Percentiles rank a stretch among this genome's conserved stretches.
Evolutionary conservation across 2,329 filamentous ascomycete genomes (phyloP).

Genomic region (Diaporthe longicolla): DNA sequence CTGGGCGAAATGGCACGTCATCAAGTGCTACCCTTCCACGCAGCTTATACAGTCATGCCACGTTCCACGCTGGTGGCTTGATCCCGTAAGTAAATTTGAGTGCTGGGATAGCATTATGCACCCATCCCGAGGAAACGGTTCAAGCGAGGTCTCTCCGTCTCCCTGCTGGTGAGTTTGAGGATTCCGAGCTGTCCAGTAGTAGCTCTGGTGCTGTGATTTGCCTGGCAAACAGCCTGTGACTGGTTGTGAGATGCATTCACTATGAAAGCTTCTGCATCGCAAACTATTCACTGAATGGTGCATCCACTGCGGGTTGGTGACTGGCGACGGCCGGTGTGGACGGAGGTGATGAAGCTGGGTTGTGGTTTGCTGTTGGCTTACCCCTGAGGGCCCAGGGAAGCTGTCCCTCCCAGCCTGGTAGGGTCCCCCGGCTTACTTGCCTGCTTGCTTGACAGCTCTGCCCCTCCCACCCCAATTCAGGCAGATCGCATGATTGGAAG

Average conservation of each 20-base stretch:
- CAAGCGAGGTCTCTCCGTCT: not conserved
- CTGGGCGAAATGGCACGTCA: constrained; percentile 30
- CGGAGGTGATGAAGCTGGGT: constrained; percentile 41
- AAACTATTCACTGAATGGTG: too few species aligned
- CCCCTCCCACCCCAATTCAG: constrained; percentile 33
- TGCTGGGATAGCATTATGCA: constrained; percentile 9
- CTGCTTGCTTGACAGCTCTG: constrained; percentile 34
- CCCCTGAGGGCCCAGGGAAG: constrained; percentile 29
- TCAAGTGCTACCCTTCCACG: constrained; percentile 23
- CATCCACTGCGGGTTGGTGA: not conserved
- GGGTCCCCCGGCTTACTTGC: not conserved
- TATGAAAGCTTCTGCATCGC: not conserved
- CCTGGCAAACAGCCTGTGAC: not conserved
- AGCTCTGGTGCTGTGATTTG: not conserved
- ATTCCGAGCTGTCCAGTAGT: not conserved
- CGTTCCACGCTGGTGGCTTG: constrained; percentile 20
- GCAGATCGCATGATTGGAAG: constrained; percentile 38
- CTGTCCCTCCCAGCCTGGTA: constrained; percentile 3
- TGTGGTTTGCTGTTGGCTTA: constrained; percentile 1
- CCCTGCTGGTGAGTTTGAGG: too few species aligned
- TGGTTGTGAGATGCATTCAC: not conserved
- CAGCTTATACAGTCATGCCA: constrained; percentile 26
- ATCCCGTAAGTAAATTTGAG: constrained; percentile 4
- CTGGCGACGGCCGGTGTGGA: constrained; percentile 35
- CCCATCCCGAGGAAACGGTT: not conserved